Conservation (phyloP, 768 basidiomycete species). For the Mycena vulgaris region DNA sequence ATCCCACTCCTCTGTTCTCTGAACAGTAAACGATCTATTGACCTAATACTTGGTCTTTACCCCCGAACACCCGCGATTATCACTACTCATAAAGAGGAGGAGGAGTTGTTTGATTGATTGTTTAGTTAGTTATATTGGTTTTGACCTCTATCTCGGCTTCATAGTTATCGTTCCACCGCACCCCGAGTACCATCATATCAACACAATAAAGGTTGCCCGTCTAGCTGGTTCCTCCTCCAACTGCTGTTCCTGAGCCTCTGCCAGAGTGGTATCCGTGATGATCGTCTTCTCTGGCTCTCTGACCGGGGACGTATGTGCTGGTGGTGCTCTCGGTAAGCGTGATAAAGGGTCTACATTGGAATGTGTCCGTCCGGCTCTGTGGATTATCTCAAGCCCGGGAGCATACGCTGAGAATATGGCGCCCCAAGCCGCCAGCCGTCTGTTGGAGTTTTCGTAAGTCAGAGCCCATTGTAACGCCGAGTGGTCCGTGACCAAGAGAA, state of each 20-base stretch:
- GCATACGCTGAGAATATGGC: conserved; percentile 39
- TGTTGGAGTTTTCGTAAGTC: conserved; percentile 27
- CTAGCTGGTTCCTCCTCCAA: neutral
- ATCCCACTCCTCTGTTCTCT: too few relatives aligned
- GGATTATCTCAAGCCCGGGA: conserved; percentile 9
- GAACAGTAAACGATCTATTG: too few relatives aligned
- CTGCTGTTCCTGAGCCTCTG: neutral
- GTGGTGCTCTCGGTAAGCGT: neutral
- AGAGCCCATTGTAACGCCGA: conserved; percentile 22
- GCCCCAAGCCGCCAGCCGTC: conserved; percentile 43
- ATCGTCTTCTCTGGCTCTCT: neutral
- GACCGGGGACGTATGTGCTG: neutral
- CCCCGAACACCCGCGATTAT: too few relatives aligned
- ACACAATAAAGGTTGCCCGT: neutral
- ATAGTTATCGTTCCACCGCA: too few relatives aligned
- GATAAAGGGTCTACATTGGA: conserved; percentile 27
- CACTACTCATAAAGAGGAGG: too few relatives aligned
- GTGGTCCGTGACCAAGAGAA: conserved; percentile 31
- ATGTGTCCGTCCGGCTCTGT: conserved; percentile 11
- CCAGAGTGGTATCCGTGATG: neutral
- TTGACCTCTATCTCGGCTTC: too few relatives aligned
- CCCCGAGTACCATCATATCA: too few relatives aligned
- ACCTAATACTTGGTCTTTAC: too few relatives aligned
- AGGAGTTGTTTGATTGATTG: too few relatives aligned
- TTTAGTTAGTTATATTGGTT: too few relatives aligned